A percentile compares a stretch with the other conserved stretches of the same genome.
Conservation (phyloP, 2,329 filamentous ascomycete species). For the Penicillium sp. region DNA sequence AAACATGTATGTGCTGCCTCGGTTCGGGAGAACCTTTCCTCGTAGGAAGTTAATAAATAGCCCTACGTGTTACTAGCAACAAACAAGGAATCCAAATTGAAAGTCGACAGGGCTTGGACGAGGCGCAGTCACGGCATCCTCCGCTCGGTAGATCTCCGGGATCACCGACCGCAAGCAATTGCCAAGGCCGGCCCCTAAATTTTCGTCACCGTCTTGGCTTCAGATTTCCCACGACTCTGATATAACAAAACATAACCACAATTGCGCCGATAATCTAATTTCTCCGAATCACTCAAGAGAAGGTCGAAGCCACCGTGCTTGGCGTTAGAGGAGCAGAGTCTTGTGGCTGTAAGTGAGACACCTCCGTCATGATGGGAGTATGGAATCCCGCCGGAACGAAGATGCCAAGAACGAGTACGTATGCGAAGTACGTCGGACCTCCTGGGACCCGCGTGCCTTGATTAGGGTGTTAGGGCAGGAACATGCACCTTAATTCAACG, state of each 20-base stretch:
- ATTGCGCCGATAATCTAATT: too few species aligned
- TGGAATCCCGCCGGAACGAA: not conserved
- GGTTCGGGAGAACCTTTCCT: too few species aligned
- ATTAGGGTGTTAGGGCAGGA: not conserved
- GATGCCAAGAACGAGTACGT: slow-evolving; percentile 12
- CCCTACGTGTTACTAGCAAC: too few species aligned
- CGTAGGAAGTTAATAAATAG: not conserved
- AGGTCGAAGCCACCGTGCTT: not conserved
- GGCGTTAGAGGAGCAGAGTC: not conserved
- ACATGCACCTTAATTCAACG: not conserved
- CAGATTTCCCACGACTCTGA: not conserved
- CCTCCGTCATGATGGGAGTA: not conserved
- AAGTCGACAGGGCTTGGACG: not conserved
- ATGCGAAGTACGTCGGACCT: slow-evolving; percentile 7
- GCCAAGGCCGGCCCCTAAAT: not conserved
- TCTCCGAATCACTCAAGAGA: too few species aligned
- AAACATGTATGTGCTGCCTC: too few species aligned
- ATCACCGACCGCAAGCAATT: not conserved
- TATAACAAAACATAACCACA: not conserved
- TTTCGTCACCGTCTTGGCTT: not conserved
- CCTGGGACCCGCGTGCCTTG: not conserved
- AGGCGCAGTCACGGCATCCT: not conserved
- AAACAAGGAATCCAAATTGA: too few species aligned
- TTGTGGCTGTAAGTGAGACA: not conserved
- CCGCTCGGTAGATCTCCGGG: slow-evolving; percentile 1